Conservation (phyloP, 352 stramenopile genomes). For the Aphanomyces astaci region DNA sequence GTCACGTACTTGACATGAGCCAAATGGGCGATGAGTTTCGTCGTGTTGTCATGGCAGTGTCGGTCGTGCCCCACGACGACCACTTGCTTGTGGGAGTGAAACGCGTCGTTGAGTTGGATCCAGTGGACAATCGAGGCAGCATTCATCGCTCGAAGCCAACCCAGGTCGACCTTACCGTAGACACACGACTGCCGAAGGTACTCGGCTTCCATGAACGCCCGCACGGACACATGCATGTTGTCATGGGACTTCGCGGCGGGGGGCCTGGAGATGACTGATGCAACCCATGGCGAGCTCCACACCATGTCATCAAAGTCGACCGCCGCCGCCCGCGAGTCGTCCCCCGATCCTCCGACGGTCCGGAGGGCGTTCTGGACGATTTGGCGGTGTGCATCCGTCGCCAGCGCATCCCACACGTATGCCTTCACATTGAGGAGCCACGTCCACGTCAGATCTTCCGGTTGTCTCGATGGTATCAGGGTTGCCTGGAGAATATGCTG, state of each 20-base stretch:
- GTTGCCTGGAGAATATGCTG: not conserved
- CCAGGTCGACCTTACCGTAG: not conserved
- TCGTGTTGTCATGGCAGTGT: not conserved
- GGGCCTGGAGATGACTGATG: not conserved
- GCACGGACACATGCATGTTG: not conserved
- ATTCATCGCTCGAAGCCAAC: constrained; percentile 5
- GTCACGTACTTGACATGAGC: not conserved
- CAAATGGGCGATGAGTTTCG: not conserved
- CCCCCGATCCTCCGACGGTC: not conserved
- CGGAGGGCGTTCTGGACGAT: not conserved
- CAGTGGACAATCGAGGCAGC: not conserved
- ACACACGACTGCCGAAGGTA: not conserved
- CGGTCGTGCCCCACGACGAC: not conserved
- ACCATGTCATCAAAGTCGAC: not conserved
- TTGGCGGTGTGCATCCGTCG: not conserved
- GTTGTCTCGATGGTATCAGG: not conserved
- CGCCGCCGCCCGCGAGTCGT: not conserved
- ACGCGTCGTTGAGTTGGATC: not conserved
- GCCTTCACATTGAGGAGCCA: not conserved
- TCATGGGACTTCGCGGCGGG: not conserved
- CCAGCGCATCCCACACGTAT: not conserved
- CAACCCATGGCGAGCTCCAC: not conserved
- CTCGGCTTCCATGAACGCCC: not conserved
- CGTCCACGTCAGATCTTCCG: not conserved
- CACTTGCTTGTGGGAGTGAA: not conserved